phyloP scores from a whole-genome alignment of 495 filamentous ascomycete species.

The Trichocladium uniseriatum region DNA sequence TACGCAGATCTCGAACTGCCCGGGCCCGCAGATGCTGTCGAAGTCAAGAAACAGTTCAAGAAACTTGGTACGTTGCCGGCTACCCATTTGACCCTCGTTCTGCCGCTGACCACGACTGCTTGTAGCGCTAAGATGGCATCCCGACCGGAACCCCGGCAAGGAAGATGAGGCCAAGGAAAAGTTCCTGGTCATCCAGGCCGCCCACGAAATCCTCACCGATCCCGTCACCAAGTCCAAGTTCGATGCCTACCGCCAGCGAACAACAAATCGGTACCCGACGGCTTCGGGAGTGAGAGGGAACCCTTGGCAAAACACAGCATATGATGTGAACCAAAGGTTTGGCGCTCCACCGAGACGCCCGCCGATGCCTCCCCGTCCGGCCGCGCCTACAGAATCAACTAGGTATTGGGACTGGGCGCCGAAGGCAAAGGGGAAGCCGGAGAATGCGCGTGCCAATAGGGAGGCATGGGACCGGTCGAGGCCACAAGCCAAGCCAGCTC shows the following conservation, averaged over 20 bases:
- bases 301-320: slow-evolving; percentile 39
- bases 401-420: slow-evolving; percentile 23
- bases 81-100: background rate
- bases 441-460: slow-evolving; percentile 49
- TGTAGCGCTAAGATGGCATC: slow-evolving; percentile 74
- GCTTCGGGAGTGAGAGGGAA: slow-evolving; percentile 43
- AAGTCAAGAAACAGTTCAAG: slow-evolving; percentile 79
- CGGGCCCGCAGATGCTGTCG: slow-evolving; percentile 51
- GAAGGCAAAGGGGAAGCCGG: slow-evolving; percentile 45
- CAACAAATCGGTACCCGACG: slow-evolving; percentile 25
- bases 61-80: slow-evolving; percentile 56
- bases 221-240: slow-evolving; percentile 58
- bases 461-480: slow-evolving; percentile 64
- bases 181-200: slow-evolving; percentile 78
- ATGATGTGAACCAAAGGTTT: slow-evolving; percentile 26
- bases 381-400: slow-evolving; percentile 10
- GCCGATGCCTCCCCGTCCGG: slow-evolving; percentile 27
- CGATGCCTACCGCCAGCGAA: slow-evolving; percentile 53
- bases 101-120: background rate
- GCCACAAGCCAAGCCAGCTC: slow-evolving; percentile 9
- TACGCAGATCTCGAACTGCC: slow-evolving; percentile 73
- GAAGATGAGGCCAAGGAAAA: slow-evolving; percentile 68
- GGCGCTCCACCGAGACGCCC: slow-evolving; percentile 40
- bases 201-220: slow-evolving; percentile 75
- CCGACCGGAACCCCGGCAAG: slow-evolving; percentile 78